phyloP scores from a whole-genome alignment of 116 monocot species.

The Cymodocea nodosa region DNA sequence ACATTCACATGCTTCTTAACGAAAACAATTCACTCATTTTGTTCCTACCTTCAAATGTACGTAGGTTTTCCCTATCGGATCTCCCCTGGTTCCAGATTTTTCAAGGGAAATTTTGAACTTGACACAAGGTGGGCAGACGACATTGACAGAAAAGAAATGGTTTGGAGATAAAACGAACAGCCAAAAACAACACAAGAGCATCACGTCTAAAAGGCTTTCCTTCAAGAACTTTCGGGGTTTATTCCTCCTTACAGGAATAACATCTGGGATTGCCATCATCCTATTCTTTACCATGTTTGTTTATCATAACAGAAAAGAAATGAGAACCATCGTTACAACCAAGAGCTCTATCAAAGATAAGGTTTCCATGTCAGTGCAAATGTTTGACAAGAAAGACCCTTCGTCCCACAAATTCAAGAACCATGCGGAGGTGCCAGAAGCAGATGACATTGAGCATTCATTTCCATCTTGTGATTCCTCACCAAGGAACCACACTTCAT shows the following conservation, averaged over 20 bases:
- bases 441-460: not conserved
- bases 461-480: not conserved
- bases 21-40: not conserved
- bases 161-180: slow-evolving; percentile 13
- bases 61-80: slow-evolving; percentile 47
- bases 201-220: slow-evolving; percentile 10
- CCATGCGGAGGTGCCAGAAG: not conserved
- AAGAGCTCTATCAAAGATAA: not conserved
- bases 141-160: slow-evolving; percentile 20
- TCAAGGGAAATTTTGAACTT: slow-evolving; percentile 36
- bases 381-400: slow-evolving; percentile 6
- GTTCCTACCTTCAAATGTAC: not conserved
- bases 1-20: no score
- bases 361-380: slow-evolving; percentile 1
- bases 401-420: not conserved
- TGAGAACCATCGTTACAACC: not conserved
- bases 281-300: slow-evolving; percentile 19
- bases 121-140: slow-evolving; percentile 22
- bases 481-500: not conserved
- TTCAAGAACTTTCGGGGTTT: slow-evolving; percentile 39
- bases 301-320: slow-evolving; percentile 16
- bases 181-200: not conserved
- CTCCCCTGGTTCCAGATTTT: slow-evolving; percentile 28
- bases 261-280: slow-evolving; percentile 19
- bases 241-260: slow-evolving; percentile 39